Base-by-base conservation (phyloP, 495 filamentous ascomycete species). In the Lophiostoma macrostomum region DNA sequence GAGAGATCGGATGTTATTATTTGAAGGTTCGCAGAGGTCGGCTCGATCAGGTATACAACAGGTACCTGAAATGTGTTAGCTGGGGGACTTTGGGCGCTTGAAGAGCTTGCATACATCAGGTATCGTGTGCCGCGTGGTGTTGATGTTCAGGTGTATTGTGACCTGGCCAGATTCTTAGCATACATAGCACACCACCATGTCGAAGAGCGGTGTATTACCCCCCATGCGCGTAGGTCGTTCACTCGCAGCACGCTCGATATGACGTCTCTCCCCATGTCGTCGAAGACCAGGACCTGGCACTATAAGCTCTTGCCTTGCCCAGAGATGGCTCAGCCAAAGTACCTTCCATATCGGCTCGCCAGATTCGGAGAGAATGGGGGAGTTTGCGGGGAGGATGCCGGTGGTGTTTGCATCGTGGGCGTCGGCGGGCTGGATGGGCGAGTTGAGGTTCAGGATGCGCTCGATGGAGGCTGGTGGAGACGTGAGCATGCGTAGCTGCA, bases 201-300 rank as follows among this genome's bases (percentile, higher is more conserved):
- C 10, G 16, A 20, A 37, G 3, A 36, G 45, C n/a, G 45, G 10
- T 18, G 45, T 29, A 32, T 27, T 53, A 46, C 87, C 10, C 94
- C 94, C 83, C 89, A 91, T 36, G 85, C 81, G 50, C 93, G 76
- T 52, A 98, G 77, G 70, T 97, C 91, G 57, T 88, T 95, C 28
- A 98, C 94, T 53, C 91, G 76, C 28, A 98, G 74, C 5, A 98
- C 91, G 63, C 90, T 96, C 72, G 90, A 96, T 60, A 98, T 96
- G 20, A 86, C 75, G 70, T 86, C 83, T 53, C 83, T 64, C n/a
- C 82, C 83, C 65, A 86, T 69, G 43, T 80, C 77, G 62, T 86
- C 83, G 59, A 86, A 86, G 2, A 86, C 82, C 52, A 86, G 66
- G 14, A 85, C 52, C 50, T 37, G 20, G n/a, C n/a, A 14, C 5